Base-by-base conservation (phyloP, 73 alveolate genomes). In the Blepharisma japonicum region DNA sequence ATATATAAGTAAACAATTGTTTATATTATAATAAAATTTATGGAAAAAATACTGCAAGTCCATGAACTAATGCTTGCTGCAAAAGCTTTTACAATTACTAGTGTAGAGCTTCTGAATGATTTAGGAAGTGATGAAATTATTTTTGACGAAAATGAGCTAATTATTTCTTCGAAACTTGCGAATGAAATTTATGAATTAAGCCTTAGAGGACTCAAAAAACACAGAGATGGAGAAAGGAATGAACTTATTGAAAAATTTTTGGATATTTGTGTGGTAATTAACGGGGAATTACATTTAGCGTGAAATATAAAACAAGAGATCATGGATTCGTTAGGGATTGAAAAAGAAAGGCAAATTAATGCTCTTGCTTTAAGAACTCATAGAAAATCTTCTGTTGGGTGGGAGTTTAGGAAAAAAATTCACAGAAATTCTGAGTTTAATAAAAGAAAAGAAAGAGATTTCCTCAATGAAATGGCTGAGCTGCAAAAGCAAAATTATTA, bases 401-500 rank as follows among this genome's bases (percentile, higher is more conserved):
- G 74, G 74, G 74, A 61, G 5, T 61, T 20, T 25, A 61, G 74
- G 5, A 61, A 61, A 61, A 14, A 14, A 8, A 2, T 61, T 2
- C 0, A 32, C 42, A 32, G 3, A 32, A 32, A 61, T 61, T 2
- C 0, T 11, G 67, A 8, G 47, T 9, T 8, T 61, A 61, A 39
- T 8, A 25, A 61, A 20, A 20, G 18, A 8, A 61, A 39, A 61
- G 11, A 61, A 5, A 2, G 74, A 61, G 74, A 8, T 61, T 61
- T 8, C 14, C 46, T 61, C 18, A 61, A 61, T 18, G 74, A 61
- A 14, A 8, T 61, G 39, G 49, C 38, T 18, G 74, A 61, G 46
- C 11, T 61, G 23, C 74, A 61, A 14, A 61, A 61, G 74, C 74
- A 61, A 61, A 61, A 61, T 61, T 61, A 61, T 25, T 61, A 61